Evolutionary conservation across 2,329 filamentous ascomycete species (phyloP), one percentile per base, ranked within the genome.

Genomic region (Stenocarpella maydis): DNA sequence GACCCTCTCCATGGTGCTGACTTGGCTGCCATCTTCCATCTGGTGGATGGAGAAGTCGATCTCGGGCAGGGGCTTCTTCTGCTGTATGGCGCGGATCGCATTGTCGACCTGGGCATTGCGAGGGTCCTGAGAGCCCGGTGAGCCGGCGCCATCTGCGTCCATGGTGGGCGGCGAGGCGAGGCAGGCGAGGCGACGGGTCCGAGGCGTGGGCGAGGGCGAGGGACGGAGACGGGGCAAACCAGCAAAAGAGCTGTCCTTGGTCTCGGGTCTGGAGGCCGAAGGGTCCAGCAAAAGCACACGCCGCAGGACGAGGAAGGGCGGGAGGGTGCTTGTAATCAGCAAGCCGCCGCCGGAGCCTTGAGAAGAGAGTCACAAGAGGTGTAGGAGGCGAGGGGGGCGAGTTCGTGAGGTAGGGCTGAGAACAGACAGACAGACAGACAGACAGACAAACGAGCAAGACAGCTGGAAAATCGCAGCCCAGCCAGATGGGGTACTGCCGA

Each of bases 11-110:
- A 92, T 84, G 72, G 96, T 99, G 89, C 89, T 98, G 79, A 99
- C 96, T 84, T 97, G 94, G 66, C 89, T 91, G 78, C 93, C 94
- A 86, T 99, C 96, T 81, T 99, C 96, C 95, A 98, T 98, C 72
- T 92, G 96, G 82, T 99, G 96, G 78, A 99, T 90, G 68, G 94
- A 97, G 81, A 99, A 99, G 85, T 99, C 96, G 78, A 99, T 98
- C 86, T 98, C 95, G 69, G 96, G 96, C 63, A 97, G 87, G 67
- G 95, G 95, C 85, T 92, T 95, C 91, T 98, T 98, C 77, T 98
- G 90, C 80, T 91, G 90, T 78, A 99, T 94, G 71, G 96, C 96
- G 80, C 93, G 93, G 78, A 95, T 91, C 76, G 93, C 92, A 88
- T 94, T 95, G 84, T 97, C 94, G 78, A 98, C 88, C 81, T 92